Conservation (phyloP, 768 basidiomycete species). For the Tulasnella sp. region DNA sequence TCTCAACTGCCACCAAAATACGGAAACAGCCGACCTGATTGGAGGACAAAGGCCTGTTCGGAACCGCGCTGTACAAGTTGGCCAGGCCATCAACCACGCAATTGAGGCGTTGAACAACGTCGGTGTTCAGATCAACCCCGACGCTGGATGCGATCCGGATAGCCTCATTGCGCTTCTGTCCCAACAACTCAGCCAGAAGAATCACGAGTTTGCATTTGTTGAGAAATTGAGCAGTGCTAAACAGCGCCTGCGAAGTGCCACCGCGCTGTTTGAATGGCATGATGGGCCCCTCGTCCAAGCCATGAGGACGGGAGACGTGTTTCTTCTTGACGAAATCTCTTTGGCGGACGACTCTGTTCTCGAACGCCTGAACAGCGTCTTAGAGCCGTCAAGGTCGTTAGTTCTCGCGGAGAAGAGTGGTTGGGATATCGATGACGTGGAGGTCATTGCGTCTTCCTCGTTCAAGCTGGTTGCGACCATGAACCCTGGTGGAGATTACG, state of each 20-base stretch:
- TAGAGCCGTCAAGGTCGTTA: slow-evolving; percentile 81
- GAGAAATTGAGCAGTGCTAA: slow-evolving; percentile 33
- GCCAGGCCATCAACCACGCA: slow-evolving; percentile 29
- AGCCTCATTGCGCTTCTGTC: slow-evolving; percentile 14
- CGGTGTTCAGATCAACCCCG: not conserved
- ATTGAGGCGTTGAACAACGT: slow-evolving; percentile 21
- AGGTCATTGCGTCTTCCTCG: slow-evolving; percentile 45
- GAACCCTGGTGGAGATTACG: slow-evolving; percentile 99
- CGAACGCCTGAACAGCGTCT: slow-evolving; percentile 89
- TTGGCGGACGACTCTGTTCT: slow-evolving; percentile 96
- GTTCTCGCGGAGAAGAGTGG: slow-evolving; percentile 91
- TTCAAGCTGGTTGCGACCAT: slow-evolving; percentile 96
- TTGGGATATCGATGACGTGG: slow-evolving; percentile 50
- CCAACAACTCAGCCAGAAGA: slow-evolving; percentile 5
- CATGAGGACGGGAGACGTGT: slow-evolving; percentile 73
- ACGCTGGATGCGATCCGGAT: slow-evolving; percentile 18
- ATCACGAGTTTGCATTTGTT: slow-evolving; percentile 19
- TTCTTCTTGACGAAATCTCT: slow-evolving; percentile 93
- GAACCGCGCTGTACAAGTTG: slow-evolving; percentile 48
- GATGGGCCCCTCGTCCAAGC: slow-evolving; percentile 93
- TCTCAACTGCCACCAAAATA: slow-evolving; percentile 95
- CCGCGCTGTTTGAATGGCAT: slow-evolving; percentile 91
- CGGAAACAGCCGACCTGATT: slow-evolving; percentile 92
- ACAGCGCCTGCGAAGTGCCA: slow-evolving; percentile 36
- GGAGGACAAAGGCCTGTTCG: slow-evolving; percentile 85